Conservation (phyloP, 371 early-diverging fungal genomes). For the Syncephalis fuscata region DNA sequence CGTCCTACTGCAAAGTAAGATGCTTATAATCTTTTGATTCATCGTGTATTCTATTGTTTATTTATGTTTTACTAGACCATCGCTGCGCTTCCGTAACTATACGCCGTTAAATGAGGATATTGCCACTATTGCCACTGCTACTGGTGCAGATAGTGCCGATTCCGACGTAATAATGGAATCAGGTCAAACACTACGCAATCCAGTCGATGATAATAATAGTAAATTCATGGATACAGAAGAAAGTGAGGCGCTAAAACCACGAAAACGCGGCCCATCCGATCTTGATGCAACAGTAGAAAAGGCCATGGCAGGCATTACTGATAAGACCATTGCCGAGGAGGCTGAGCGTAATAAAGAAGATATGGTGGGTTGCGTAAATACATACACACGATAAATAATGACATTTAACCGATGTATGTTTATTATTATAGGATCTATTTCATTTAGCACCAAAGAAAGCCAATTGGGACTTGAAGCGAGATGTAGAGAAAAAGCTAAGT, state of each 20-base stretch:
- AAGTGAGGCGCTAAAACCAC: slow-evolving; percentile 18
- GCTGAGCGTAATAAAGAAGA: slow-evolving; percentile 42
- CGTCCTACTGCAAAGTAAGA: slow-evolving; percentile 1
- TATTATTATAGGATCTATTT: slow-evolving; percentile 38
- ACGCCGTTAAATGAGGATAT: slow-evolving; percentile 29
- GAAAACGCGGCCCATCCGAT: too few species aligned
- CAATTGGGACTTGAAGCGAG: slow-evolving; percentile 80
- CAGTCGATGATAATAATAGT: too few species aligned
- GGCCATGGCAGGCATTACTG: slow-evolving; percentile 34
- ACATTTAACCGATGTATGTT: not conserved
- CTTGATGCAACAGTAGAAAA: slow-evolving; percentile 24
- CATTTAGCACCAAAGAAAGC: slow-evolving; percentile 69
- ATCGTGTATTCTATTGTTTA: too few species aligned
- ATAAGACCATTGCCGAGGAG: slow-evolving; percentile 36
- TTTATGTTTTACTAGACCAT: too few species aligned
- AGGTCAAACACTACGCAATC: not conserved
- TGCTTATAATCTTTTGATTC: not conserved
- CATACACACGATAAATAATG: too few species aligned
- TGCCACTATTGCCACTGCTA: too few species aligned
- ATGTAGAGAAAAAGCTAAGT: slow-evolving; percentile 61
- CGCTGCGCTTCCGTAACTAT: slow-evolving; percentile 38
- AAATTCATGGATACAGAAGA: slow-evolving; percentile 13
- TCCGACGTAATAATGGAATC: not conserved
- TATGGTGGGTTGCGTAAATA: slow-evolving; percentile 28
- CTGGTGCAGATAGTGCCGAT: too few species aligned